These are phyloP conservation scores for Verticillium alfalfae DNA, from an alignment of 2,329 filamentous ascomycete species.

Conservation along the genomic window DNA sequence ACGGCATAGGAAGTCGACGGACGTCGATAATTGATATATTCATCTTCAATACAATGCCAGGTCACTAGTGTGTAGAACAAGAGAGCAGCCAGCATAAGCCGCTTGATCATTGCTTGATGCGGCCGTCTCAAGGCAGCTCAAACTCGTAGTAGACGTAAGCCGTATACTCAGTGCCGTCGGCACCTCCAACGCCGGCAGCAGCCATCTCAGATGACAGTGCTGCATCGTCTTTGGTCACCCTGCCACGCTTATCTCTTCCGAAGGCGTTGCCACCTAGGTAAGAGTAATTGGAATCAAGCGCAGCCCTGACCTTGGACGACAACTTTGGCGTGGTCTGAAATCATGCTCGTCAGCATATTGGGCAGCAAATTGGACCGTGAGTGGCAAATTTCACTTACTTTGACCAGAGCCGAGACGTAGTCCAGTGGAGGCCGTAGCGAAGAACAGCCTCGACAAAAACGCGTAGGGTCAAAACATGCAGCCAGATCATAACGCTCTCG, in stretches of 20 bases:
- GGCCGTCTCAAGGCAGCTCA: conserved; percentile 52
- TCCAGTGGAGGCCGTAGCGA: conserved; percentile 85
- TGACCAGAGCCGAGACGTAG: conserved; percentile 78
- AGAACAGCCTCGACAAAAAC: conserved; percentile 99
- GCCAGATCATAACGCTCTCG: conserved; percentile 93
- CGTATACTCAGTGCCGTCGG: conserved; percentile 79
- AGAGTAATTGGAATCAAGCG: conserved; percentile 78
- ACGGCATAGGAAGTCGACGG: background rate
- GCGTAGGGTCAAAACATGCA: conserved; percentile 82
- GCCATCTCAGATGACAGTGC: conserved; percentile 77
- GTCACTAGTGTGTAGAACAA: background rate
- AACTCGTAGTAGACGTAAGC: conserved; percentile 98
- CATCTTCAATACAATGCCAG: background rate
- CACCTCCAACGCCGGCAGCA: conserved; percentile 60
- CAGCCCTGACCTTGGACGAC: conserved; percentile 70
- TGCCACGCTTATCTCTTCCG: conserved; percentile 87
- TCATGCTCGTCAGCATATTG: background rate
- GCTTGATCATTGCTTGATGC: background rate
- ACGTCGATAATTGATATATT: background rate
- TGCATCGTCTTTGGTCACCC: conserved; percentile 84
- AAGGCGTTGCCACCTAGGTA: conserved; percentile 95
- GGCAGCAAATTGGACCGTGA: background rate
- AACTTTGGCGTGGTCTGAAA: conserved; percentile 74
- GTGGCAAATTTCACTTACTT: conserved; percentile 52
- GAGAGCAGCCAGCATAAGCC: background rate